Evolutionary conservation across 768 basidiomycete species (phyloP).

Genomic region (Auriscalpium orientale): DNA sequence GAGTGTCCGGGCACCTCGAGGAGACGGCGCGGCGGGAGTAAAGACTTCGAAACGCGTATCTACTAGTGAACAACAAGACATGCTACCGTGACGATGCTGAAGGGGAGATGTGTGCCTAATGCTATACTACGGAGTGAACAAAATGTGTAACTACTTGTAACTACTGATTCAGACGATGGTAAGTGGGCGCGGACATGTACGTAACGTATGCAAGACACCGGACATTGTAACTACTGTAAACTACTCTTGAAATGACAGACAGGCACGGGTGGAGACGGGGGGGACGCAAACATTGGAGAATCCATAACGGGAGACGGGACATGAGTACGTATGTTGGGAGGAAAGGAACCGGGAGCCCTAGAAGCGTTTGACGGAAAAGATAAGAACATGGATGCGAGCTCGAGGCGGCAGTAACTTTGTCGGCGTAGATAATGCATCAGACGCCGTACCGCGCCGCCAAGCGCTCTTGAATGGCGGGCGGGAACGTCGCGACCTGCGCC

Average conservation of each 20-base stretch:
- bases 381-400: background rate
- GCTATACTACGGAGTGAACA: slow-evolving; percentile 9
- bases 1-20: too few species aligned
- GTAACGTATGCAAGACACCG: slow-evolving; percentile 14
- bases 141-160: slow-evolving; percentile 18
- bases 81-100: background rate
- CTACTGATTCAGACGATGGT: slow-evolving; percentile 9
- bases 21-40: too few species aligned
- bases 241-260: background rate
- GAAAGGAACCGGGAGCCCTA: background rate
- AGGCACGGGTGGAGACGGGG: background rate
- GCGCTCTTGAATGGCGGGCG: slow-evolving; percentile 82
- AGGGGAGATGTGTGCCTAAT: slow-evolving; percentile 3
- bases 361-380: background rate
- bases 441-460: slow-evolving; percentile 84
- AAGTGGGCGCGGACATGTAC: slow-evolving; percentile 9
- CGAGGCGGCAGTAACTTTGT: background rate
- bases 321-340: background rate
- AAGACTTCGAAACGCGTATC: slow-evolving; percentile 1
- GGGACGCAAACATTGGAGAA: background rate
- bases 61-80: slow-evolving; percentile 10
- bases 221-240: slow-evolving; percentile 14
- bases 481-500: slow-evolving; percentile 75
- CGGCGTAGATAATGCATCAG: slow-evolving; percentile 25
- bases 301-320: background rate